phyloP scores from a whole-genome alignment of 169 alveolate species.

The Theileria equi region DNA sequence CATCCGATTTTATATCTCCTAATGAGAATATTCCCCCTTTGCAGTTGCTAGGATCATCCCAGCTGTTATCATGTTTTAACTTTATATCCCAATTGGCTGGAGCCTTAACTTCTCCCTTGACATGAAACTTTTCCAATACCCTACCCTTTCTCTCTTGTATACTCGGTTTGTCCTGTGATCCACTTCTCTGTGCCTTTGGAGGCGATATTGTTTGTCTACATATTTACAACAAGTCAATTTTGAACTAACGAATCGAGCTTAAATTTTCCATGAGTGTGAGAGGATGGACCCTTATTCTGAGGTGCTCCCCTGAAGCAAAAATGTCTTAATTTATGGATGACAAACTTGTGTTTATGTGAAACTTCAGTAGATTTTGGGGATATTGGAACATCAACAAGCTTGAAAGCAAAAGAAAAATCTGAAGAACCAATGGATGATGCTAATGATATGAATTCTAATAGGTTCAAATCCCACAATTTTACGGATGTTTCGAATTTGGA shows the following conservation, averaged over 20 bases:
- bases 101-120: slow-evolving; percentile 20
- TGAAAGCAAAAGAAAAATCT: not conserved
- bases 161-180: not conserved
- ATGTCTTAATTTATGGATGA: not conserved
- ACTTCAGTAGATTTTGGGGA: not conserved
- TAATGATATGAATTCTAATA: slow-evolving; percentile 17
- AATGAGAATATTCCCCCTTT: slow-evolving; percentile 55
- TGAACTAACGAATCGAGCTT: too few relatives aligned
- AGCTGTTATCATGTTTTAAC: not conserved
- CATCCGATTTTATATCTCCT: slow-evolving; percentile 23
- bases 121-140: slow-evolving; percentile 24
- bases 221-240: slow-evolving; percentile 3
- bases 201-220: slow-evolving; percentile 14
- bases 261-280: too few relatives aligned
- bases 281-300: too few relatives aligned
- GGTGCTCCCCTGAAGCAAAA: slow-evolving; percentile 14
- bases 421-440: not conserved
- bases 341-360: slow-evolving; percentile 6
- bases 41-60: slow-evolving; percentile 26
- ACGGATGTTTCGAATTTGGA: not conserved
- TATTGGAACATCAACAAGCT: slow-evolving; percentile 9
- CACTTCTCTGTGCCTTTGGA: slow-evolving; percentile 8
- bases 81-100: slow-evolving; percentile 23
- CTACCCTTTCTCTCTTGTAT: slow-evolving; percentile 9
- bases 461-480: slow-evolving; percentile 9